Evolutionary conservation across 305 asterid species (phyloP).

Genomic region (Fraxinus platypoda): DNA sequence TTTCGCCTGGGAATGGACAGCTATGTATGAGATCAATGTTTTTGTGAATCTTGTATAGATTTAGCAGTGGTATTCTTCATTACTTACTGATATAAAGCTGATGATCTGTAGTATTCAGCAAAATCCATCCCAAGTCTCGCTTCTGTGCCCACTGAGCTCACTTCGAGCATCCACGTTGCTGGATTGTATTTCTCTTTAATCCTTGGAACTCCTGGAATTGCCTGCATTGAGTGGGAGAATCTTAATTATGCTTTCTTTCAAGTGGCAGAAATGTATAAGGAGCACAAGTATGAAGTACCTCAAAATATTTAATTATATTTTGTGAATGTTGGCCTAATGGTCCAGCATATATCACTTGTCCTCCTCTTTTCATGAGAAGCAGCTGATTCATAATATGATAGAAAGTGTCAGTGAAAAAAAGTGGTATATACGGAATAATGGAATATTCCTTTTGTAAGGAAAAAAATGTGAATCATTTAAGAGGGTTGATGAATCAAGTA

Average conservation of each 20-base stretch:
- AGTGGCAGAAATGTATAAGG: neutral
- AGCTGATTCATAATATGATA: neutral
- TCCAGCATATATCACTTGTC: constrained; percentile 24
- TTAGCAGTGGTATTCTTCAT: neutral
- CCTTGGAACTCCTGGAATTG: constrained; percentile 21
- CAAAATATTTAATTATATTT: constrained; percentile 26
- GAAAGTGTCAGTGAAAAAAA: neutral
- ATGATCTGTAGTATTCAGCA: constrained; percentile 17
- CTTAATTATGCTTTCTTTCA: neutral
- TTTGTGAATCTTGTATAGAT: neutral
- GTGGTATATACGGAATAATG: neutral
- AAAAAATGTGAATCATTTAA: neutral
- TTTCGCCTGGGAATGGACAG: constrained; percentile 39
- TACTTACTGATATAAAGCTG: constrained; percentile 29
- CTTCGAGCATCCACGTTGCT: constrained; percentile 35
- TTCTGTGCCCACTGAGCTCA: constrained; percentile 26
- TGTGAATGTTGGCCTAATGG: constrained; percentile 27
- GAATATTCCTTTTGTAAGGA: neutral
- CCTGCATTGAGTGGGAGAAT: constrained; percentile 13
- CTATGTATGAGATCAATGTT: constrained; percentile 3
- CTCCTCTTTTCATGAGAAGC: constrained; percentile 17
- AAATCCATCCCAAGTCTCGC: constrained; percentile 25
- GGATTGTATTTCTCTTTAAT: constrained; percentile 30
- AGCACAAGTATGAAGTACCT: constrained; percentile 12
- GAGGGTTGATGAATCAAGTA: neutral